Base-by-base conservation (phyloP, 192 early-diverging fungal genomes). In the Gamsiella multidivaricata region DNA sequence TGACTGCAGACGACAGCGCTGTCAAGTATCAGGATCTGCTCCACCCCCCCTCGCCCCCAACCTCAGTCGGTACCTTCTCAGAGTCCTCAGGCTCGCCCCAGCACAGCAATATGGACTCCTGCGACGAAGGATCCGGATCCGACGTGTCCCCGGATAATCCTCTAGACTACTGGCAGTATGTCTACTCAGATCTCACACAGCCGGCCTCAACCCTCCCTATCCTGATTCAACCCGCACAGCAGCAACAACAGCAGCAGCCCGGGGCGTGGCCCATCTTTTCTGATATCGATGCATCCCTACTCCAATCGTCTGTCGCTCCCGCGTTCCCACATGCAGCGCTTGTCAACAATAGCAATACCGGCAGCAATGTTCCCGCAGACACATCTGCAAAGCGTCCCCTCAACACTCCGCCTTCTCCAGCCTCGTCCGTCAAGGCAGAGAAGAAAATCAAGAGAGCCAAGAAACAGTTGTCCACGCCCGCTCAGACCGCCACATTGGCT, bases 151-250 rank as follows among this genome's bases (percentile, higher is more conserved):
- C 69, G 65, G 74, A 78, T 22, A 50, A 36, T 33, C 66, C 74
- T 23, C 66, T 78, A 14, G 74, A 78, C 2, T 78, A 78, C 25
- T 78, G 74, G 74, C 74, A 78, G 41, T 78, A 78, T 36, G 60
- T 78, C 14, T 78, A 78, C 45, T 54, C 74, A 10, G 74, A 78
- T 52, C 66, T 78, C 1, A 31, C 52, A 0, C 58, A 60, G 17
- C 39, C 61, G 1, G 23, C 26, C 37, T 25, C 70, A 5, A 0
- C 62, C 33, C 54, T 64, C 18, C 64, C 64, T 10, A 14, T 61
- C 32, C 55, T 63, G 26, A 23, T 15, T 5, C 50, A 55, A 22
- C 51, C 39, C 26, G 4, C 59, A 2, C 69, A 59, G 25, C 66
- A 67, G 26, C 55, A 70, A 39, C 55, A 59, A 25, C 61, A 58